These are phyloP conservation scores for Kluyveromyces nonfermentans DNA, from an alignment of 805 yeast species.

Conservation along the genomic window DNA sequence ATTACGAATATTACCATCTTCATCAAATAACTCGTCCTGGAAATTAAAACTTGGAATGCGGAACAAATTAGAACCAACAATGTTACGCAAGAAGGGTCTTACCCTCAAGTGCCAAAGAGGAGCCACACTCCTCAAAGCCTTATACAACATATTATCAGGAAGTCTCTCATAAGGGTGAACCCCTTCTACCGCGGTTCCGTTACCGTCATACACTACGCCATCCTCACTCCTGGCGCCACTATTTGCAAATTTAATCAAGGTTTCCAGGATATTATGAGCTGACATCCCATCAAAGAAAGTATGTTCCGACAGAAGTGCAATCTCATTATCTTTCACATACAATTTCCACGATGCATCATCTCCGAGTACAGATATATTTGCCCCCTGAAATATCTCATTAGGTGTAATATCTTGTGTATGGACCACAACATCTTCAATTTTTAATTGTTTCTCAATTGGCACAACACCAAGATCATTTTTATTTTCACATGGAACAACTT, in stretches of 20 bases:
- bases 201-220: not conserved
- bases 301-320: not conserved
- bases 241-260: not conserved
- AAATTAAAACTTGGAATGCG: not conserved
- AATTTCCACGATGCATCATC: not conserved
- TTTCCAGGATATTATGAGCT: not conserved
- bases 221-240: not conserved
- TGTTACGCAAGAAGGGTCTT: not conserved
- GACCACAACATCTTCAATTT: not conserved
- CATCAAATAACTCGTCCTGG: not conserved
- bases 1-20: not conserved
- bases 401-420: not conserved
- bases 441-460: not conserved
- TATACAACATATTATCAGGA: not conserved
- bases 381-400: not conserved
- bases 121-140: not conserved
- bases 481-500: not conserved
- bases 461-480: not conserved
- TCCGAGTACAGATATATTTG: not conserved
- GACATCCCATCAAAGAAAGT: slow-evolving; percentile 3
- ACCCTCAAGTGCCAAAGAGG: not conserved
- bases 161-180: slow-evolving; percentile 1
- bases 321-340: not conserved
- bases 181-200: not conserved
- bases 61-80: not conserved